These are phyloP conservation scores for Aspergillus ochraceoroseus DNA, from an alignment of 2,329 filamentous ascomycete species.

Conservation along the genomic window DNA sequence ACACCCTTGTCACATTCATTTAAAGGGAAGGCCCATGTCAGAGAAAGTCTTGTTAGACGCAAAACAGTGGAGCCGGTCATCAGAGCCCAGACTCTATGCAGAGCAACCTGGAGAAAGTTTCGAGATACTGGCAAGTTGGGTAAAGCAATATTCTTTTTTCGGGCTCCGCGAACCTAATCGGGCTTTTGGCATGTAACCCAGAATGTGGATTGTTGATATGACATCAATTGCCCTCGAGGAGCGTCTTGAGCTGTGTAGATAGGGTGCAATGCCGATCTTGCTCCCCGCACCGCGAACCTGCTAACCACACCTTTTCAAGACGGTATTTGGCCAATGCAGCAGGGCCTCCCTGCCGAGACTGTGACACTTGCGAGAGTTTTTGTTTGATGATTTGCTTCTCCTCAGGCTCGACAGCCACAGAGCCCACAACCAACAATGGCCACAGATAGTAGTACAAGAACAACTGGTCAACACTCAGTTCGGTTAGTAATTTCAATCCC, in stretches of 20 bases:
- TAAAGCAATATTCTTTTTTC: no score
- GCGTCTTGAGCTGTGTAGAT: no score
- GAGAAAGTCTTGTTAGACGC: no score
- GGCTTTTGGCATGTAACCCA: no score
- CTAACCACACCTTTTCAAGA: neutral
- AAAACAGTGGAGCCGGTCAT: no score
- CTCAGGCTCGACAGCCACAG: neutral
- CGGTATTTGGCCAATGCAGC: neutral
- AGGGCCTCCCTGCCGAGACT: neutral
- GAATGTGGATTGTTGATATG: no score
- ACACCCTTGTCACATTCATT: neutral
- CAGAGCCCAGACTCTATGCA: no score
- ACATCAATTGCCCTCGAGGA: no score
- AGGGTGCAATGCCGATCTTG: no score
- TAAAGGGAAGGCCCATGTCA: neutral
- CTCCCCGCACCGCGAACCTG: no score
- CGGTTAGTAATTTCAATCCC: neutral
- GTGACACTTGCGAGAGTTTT: neutral
- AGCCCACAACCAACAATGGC: neutral
- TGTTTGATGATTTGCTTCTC: neutral
- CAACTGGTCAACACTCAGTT: neutral
- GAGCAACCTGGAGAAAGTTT: no score
- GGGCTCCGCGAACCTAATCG: no score
- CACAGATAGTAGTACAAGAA: constrained; percentile 1
- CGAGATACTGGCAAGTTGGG: neutral